Evolutionary conservation across 202 grass and related monocot genomes (phyloP).

Genomic region (Brachypodium distachyon): DNA sequence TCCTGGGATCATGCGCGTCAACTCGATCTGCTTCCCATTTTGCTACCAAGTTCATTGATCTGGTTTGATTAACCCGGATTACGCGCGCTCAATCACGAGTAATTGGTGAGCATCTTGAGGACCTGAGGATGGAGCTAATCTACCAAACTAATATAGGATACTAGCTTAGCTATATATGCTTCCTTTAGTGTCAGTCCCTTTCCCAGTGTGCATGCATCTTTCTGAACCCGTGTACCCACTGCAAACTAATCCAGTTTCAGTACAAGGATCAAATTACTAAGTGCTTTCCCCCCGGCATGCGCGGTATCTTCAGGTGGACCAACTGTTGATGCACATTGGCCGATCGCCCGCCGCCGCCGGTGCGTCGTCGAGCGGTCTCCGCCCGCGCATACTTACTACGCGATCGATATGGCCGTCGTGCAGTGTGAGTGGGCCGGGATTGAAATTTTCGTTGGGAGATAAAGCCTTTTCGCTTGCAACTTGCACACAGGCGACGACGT

Average conservation of each 20-base stretch:
- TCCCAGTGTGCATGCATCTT: conserved; percentile 5
- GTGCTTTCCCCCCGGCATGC: conserved; percentile 32
- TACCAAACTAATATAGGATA: conserved; percentile 9
- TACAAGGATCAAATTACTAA: not conserved
- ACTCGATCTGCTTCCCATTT: conserved; percentile 31
- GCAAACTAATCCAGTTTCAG: not conserved
- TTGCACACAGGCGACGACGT: not conserved
- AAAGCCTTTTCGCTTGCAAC: conserved; percentile 18
- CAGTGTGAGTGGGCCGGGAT: conserved; percentile 32
- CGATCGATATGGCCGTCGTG: too few species aligned
- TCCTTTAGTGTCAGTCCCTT: conserved; percentile 31
- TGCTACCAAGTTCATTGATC: not conserved
- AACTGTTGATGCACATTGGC: conserved; percentile 38
- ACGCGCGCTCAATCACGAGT: conserved; percentile 21
- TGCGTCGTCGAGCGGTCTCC: conserved; percentile 25
- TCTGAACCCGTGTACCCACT: conserved; percentile 40
- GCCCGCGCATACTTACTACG: not conserved
- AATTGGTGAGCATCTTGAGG: conserved; percentile 2
- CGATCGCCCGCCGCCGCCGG: conserved; percentile 12
- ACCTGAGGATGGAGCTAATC: conserved; percentile 16
- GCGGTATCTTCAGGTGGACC: conserved; percentile 45
- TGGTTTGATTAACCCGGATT: conserved; percentile 3
- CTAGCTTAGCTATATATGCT: not conserved
- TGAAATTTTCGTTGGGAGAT: conserved; percentile 25
- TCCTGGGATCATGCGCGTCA: conserved; percentile 21